phyloP scores from a whole-genome alignment of 2,329 filamentous ascomycete genomes.

The Exophiala sp. region DNA sequence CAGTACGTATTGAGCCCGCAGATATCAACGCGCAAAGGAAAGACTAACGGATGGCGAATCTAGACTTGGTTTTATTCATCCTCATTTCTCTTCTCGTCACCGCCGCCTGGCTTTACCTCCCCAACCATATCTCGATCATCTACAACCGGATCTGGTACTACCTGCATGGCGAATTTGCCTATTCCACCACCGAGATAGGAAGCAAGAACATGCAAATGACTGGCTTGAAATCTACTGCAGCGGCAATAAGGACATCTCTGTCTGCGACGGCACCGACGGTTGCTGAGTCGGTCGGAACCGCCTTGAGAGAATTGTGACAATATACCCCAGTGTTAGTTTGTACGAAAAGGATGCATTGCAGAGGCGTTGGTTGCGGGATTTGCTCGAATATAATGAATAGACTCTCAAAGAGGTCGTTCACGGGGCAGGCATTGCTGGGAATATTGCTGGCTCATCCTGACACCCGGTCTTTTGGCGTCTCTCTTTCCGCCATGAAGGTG shows the following conservation, averaged over 20 bases:
- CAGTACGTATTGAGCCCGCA: slow-evolving; percentile 60
- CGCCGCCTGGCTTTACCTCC: slow-evolving; percentile 86
- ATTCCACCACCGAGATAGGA: slow-evolving; percentile 28
- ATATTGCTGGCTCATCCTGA: not conserved
- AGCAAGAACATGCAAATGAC: slow-evolving; percentile 8
- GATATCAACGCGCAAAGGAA: not conserved
- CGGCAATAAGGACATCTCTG: not conserved
- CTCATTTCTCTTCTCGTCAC: slow-evolving; percentile 81
- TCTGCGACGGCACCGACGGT: not conserved
- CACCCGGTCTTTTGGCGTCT: no score
- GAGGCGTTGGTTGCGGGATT: not conserved
- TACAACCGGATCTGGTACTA: slow-evolving; percentile 90
- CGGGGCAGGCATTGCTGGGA: not conserved
- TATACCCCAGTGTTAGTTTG: slow-evolving; percentile 1
- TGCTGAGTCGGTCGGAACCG: slow-evolving; percentile 4
- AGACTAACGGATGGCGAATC: slow-evolving; percentile 2
- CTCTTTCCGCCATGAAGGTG: no score
- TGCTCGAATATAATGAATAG: not conserved
- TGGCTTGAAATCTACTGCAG: slow-evolving; percentile 6
- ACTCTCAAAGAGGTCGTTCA: not conserved
- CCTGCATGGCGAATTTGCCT: slow-evolving; percentile 68
- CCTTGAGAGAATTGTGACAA: slow-evolving; percentile 19
- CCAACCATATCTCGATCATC: slow-evolving; percentile 81
- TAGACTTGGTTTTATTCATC: slow-evolving; percentile 89
- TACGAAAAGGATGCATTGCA: not conserved